A percentile compares a stretch with the other conserved stretches of the same genome.
Evolutionary conservation across 2,329 filamentous ascomycete genomes (phyloP).

Genomic region (Reticulascus tulasneorum): DNA sequence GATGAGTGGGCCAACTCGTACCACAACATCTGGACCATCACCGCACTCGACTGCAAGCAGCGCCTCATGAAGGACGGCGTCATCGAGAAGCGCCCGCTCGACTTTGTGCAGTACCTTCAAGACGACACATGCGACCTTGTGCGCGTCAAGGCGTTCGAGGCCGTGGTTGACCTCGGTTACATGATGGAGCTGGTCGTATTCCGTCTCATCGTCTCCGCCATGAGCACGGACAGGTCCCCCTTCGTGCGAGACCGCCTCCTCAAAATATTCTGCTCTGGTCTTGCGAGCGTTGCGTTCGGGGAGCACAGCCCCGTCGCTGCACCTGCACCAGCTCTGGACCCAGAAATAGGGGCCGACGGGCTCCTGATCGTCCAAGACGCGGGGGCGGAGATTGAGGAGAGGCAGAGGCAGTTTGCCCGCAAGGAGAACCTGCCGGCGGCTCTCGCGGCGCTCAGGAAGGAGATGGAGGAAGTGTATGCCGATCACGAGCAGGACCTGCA

Average conservation of each 20-base stretch:
- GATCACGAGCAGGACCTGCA: constrained; percentile 34
- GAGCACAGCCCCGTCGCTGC: constrained; percentile 40
- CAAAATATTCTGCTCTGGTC: constrained; percentile 53
- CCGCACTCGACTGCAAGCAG: constrained; percentile 58
- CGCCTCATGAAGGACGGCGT: constrained; percentile 61
- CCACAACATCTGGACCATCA: constrained; percentile 63
- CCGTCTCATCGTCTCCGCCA: constrained; percentile 51
- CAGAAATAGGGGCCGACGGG: constrained; percentile 32
- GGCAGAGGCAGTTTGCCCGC: constrained; percentile 58
- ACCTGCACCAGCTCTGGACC: constrained; percentile 9
- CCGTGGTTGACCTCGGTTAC: constrained; percentile 59
- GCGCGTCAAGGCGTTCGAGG: constrained; percentile 63
- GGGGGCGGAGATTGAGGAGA: constrained; percentile 54
- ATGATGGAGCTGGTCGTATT: constrained; percentile 53
- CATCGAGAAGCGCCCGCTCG: constrained; percentile 48
- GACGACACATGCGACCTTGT: constrained; percentile 61
- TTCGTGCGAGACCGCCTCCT: constrained; percentile 59
- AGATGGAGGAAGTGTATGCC: constrained; percentile 39
- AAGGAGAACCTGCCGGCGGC: constrained; percentile 60
- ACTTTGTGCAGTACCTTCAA: constrained; percentile 61
- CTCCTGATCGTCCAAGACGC: constrained; percentile 29
- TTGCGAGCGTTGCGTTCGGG: constrained; percentile 62
- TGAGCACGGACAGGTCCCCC: constrained; percentile 61
- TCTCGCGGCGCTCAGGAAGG: constrained; percentile 36
- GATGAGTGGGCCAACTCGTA: constrained; percentile 67